Conservation (phyloP, 2,329 filamentous ascomycete species). For the Zymoseptoria crescenta region DNA sequence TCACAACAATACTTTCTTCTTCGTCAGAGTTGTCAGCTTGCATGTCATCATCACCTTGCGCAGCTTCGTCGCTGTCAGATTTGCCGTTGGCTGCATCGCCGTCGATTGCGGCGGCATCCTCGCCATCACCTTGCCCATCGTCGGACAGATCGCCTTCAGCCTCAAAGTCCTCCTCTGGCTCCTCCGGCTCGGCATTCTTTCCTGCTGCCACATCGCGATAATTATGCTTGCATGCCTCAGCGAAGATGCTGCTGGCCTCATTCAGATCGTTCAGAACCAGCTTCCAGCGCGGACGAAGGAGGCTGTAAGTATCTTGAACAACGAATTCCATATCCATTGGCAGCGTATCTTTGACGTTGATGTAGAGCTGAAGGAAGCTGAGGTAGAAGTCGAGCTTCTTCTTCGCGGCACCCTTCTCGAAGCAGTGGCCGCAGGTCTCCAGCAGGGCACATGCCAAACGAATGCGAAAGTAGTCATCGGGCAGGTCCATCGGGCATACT, state of each 20-base stretch:
- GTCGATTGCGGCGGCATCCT: constrained; percentile 53
- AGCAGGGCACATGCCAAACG: constrained; percentile 81
- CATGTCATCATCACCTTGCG: constrained; percentile 45
- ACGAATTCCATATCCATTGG: constrained; percentile 98
- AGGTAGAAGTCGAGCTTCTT: constrained; percentile 98
- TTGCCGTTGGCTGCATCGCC: constrained; percentile 40
- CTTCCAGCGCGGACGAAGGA: constrained; percentile 89
- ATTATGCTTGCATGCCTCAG: constrained; percentile 80
- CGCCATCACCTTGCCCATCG: constrained; percentile 58
- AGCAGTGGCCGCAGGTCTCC: constrained; percentile 94
- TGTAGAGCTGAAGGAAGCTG: constrained; percentile 95
- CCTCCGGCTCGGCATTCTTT: constrained; percentile 62
- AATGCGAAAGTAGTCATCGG: constrained; percentile 94
- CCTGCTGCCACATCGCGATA: constrained; percentile 72
- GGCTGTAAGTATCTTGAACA: constrained; percentile 80
- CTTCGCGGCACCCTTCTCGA: constrained; percentile 83
- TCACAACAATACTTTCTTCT: constrained; percentile 87
- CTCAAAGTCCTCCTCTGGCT: constrained; percentile 39
- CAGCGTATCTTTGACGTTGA: constrained; percentile 77
- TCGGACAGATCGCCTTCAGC: constrained; percentile 52
- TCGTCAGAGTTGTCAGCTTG: constrained; percentile 47
- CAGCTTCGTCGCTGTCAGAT: constrained; percentile 48
- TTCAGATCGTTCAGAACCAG: constrained; percentile 63
- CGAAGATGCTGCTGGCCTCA: constrained; percentile 76
- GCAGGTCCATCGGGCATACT: constrained; percentile 70